Evolutionary conservation across 1,284 basidiomycete genomes (phyloP).

Genomic region (Lignosus rhinocerotis): DNA sequence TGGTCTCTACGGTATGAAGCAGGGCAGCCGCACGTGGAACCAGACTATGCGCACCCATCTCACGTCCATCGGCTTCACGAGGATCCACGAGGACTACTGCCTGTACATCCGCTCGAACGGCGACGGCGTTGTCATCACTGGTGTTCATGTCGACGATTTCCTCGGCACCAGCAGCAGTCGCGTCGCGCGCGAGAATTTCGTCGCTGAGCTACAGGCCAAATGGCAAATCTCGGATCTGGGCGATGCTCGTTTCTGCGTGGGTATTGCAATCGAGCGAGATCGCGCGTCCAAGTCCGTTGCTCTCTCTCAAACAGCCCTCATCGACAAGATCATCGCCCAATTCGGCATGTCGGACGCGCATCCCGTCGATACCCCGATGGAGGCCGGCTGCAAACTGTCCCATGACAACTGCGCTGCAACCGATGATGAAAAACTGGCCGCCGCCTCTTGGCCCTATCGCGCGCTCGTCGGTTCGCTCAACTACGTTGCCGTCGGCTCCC

Average conservation of each 20-base stretch:
- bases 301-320: constrained; percentile 29
- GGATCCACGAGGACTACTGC: constrained; percentile 27
- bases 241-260: constrained; percentile 32
- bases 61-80: constrained; percentile 17
- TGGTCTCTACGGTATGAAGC: constrained; percentile 26
- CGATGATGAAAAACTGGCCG: not conserved
- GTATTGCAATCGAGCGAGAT: constrained; percentile 34
- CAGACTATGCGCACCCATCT: constrained; percentile 1
- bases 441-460: constrained; percentile 7
- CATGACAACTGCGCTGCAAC: not conserved
- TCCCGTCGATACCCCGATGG: not conserved
- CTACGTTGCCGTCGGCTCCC: constrained; percentile 18
- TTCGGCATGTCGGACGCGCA: constrained; percentile 9
- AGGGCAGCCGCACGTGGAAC: constrained; percentile 27
- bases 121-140: constrained; percentile 31
- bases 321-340: constrained; percentile 26
- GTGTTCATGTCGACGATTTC: not conserved
- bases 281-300: constrained; percentile 23
- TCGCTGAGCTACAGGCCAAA: constrained; percentile 24
- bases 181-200: constrained; percentile 22
- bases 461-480: constrained; percentile 20
- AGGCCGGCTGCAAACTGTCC: not conserved
- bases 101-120: constrained; percentile 31
- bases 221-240: constrained; percentile 37
- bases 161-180: not conserved